Evolutionary conservation across 306 rosid genomes (phyloP).

Genomic region (Dalbergia cochinchinensis): DNA sequence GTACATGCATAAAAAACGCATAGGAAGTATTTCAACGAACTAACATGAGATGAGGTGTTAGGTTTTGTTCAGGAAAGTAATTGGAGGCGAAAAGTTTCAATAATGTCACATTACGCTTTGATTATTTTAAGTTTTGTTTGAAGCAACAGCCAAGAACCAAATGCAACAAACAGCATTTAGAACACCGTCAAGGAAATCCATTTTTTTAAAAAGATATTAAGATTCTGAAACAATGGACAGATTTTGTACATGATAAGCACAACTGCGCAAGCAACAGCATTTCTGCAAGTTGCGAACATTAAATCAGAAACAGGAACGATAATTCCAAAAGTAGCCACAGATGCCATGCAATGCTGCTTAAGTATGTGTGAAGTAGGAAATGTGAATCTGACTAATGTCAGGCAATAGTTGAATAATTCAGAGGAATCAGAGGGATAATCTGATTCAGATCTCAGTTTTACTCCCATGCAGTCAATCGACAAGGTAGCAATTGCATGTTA

Average conservation of each 20-base stretch:
- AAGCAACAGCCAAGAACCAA: slow-evolving; percentile 31
- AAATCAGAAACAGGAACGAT: slow-evolving; percentile 43
- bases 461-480: slow-evolving; percentile 17
- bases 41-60: not conserved
- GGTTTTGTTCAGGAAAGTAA: too few relatives aligned
- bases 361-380: slow-evolving; percentile 20
- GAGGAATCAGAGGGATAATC: slow-evolving; percentile 34
- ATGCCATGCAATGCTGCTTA: slow-evolving; percentile 37
- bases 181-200: not conserved
- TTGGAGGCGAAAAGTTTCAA: slow-evolving; percentile 1
- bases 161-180: slow-evolving; percentile 29
- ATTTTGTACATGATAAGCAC: slow-evolving; percentile 21
- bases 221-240: slow-evolving; percentile 39
- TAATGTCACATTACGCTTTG: slow-evolving; percentile 21
- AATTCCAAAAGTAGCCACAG: slow-evolving; percentile 39
- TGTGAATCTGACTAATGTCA: slow-evolving; percentile 38
- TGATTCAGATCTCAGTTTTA: slow-evolving; percentile 29
- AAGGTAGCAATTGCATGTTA: slow-evolving; percentile 32
- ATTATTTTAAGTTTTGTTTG: slow-evolving; percentile 22
- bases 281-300: slow-evolving; percentile 26
- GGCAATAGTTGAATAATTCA: slow-evolving; percentile 33
- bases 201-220: slow-evolving; percentile 28
- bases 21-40: slow-evolving; percentile 14
- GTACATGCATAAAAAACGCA: not conserved
- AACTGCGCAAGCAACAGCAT: slow-evolving; percentile 24